phyloP scores from a whole-genome alignment of 805 yeast species.

The Candida maltosa region DNA sequence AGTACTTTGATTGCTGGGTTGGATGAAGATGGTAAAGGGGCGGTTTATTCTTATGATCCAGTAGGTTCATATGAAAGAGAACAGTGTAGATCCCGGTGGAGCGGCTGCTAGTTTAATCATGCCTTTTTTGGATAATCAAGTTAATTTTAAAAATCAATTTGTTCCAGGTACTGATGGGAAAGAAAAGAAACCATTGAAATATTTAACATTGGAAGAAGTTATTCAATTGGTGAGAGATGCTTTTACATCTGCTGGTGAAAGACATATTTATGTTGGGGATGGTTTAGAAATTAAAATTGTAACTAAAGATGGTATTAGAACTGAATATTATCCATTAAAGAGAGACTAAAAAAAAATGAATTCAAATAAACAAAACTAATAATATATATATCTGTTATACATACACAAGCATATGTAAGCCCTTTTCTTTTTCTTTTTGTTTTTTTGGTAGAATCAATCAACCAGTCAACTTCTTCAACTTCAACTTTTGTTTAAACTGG shows the following conservation, averaged over 20 bases:
- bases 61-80: slow-evolving; percentile 97
- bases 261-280: slow-evolving; percentile 98
- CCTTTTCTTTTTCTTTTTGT: too few relatives aligned
- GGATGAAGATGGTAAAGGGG: slow-evolving; percentile 88
- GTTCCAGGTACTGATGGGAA: slow-evolving; percentile 75
- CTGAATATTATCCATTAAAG: slow-evolving; percentile 81
- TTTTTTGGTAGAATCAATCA: too few relatives aligned
- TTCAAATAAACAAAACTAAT: neutral
- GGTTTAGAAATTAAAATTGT: slow-evolving; percentile 87
- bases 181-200: slow-evolving; percentile 57
- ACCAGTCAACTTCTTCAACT: too few relatives aligned
- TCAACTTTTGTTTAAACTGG: slow-evolving; percentile 49
- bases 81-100: slow-evolving; percentile 96
- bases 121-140: slow-evolving; percentile 98
- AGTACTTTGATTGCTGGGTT: slow-evolving; percentile 93
- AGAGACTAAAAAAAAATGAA: slow-evolving; percentile 53
- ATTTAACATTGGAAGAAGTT: slow-evolving; percentile 78
- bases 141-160: slow-evolving; percentile 88
- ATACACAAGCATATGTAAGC: too few relatives aligned
- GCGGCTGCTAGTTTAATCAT: slow-evolving; percentile 93
- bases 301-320: slow-evolving; percentile 88
- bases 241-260: slow-evolving; percentile 92
- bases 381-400: slow-evolving; percentile 1
- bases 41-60: slow-evolving; percentile 94
- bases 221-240: slow-evolving; percentile 88